Percentiles rank a stretch among this genome's conserved stretches.
These are phyloP conservation scores for Rhizomucor pusillus DNA, from an alignment of 371 early-diverging fungal genomes.

Conservation along the genomic window DNA sequence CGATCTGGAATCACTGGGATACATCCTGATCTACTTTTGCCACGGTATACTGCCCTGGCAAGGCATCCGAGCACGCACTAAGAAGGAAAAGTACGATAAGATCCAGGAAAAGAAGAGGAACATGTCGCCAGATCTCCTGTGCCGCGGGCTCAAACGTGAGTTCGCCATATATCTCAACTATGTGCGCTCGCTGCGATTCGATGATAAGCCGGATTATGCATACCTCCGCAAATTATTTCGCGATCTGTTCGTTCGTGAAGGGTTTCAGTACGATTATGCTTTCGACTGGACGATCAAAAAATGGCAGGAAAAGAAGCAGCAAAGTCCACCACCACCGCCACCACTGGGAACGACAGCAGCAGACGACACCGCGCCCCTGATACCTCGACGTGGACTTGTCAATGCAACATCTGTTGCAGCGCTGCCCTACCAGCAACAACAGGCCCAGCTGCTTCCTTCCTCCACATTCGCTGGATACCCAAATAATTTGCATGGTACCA, in stretches of 20 bases:
- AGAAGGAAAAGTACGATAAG: constrained; percentile 99
- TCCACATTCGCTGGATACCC: too few relatives aligned
- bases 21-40: constrained; percentile 99
- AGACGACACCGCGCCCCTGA: background rate
- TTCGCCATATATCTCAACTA: constrained; percentile 97
- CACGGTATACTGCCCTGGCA: constrained; percentile 99
- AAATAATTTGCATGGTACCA: too few relatives aligned
- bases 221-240: constrained; percentile 97
- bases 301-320: constrained; percentile 20
- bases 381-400: constrained; percentile 1
- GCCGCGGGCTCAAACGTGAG: constrained; percentile 94
- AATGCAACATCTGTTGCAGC: background rate
- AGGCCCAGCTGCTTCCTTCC: background rate
- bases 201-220: constrained; percentile 98
- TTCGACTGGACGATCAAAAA: constrained; percentile 92
- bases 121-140: constrained; percentile 93
- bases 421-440: background rate
- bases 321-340: too few relatives aligned
- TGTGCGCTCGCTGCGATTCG: constrained; percentile 95
- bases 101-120: constrained; percentile 99
- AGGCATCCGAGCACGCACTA: constrained; percentile 98
- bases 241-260: constrained; percentile 94
- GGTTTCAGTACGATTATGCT: constrained; percentile 95
- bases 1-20: constrained; percentile 98
- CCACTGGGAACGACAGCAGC: constrained; percentile 4